These are phyloP conservation scores for Takakia lepidozioides DNA, from an alignment of 225 moss, liverwort and hornwort genomes.

Conservation along the genomic window DNA sequence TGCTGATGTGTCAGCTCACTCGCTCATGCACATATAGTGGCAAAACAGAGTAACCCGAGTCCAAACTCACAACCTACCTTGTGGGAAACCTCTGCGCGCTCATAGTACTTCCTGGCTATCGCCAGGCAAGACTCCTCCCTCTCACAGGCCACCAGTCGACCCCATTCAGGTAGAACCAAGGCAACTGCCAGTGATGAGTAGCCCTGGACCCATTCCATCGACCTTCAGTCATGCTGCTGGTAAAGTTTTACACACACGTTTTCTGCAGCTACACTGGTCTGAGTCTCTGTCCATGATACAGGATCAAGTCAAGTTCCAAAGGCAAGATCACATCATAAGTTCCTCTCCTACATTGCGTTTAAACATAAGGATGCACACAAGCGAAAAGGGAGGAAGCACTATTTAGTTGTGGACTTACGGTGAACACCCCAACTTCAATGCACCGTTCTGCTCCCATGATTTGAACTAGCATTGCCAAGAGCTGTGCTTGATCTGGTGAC, in stretches of 20 bases:
- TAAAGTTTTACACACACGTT: too few relatives aligned
- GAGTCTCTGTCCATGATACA: too few relatives aligned
- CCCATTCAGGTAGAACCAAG: conserved; percentile 87
- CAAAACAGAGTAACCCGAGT: background rate
- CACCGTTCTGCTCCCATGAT: conserved; percentile 81
- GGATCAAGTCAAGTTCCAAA: too few relatives aligned
- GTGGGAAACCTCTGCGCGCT: conserved; percentile 68
- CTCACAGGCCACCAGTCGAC: conserved; percentile 85
- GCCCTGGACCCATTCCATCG: conserved; percentile 44
- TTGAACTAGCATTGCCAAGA: conserved; percentile 82
- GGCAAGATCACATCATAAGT: too few relatives aligned
- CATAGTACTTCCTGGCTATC: conserved; percentile 69
- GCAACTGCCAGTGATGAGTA: conserved; percentile 95
- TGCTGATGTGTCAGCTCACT: too few relatives aligned
- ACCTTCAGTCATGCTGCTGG: too few relatives aligned
- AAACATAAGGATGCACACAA: too few relatives aligned
- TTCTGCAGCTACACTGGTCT: too few relatives aligned
- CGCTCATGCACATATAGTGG: background rate
- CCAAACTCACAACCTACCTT: conserved; percentile 36
- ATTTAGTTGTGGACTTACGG: conserved; percentile 53
- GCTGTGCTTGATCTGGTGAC: conserved; percentile 84
- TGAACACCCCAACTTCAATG: conserved; percentile 96
- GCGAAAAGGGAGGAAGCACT: too few relatives aligned
- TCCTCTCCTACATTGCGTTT: too few relatives aligned
- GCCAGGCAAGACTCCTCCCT: conserved; percentile 59